Conservation (phyloP, 1,284 basidiomycete species). For the Waitea zeae region DNA sequence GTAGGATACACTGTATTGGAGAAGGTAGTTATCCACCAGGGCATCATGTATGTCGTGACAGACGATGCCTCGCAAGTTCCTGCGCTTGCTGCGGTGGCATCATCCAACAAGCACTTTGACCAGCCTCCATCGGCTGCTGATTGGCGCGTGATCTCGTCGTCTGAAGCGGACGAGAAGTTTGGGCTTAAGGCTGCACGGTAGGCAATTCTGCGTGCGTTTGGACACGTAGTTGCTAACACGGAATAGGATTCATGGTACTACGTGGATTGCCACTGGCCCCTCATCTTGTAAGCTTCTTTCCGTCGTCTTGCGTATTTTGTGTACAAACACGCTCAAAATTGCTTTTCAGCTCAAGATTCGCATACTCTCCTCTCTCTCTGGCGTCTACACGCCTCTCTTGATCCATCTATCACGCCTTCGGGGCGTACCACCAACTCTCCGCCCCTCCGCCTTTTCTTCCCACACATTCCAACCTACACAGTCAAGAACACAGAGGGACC, state of each 20-base stretch:
- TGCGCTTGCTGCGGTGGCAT: conserved; percentile 27
- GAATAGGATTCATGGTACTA: conserved; percentile 11
- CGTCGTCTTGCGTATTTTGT: too few species aligned
- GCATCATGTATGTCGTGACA: conserved; percentile 51
- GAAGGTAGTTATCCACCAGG: conserved; percentile 51
- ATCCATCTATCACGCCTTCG: conserved; percentile 30
- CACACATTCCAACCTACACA: conserved; percentile 39
- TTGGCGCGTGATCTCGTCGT: conserved; percentile 44
- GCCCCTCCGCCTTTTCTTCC: conserved; percentile 58
- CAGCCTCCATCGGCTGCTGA: conserved; percentile 36
- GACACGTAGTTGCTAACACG: too few species aligned
- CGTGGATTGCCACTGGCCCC: conserved; percentile 13
- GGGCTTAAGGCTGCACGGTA: conserved; percentile 40
- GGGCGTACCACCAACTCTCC: conserved; percentile 38
- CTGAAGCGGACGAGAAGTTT: conserved; percentile 30
- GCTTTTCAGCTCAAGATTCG: conserved; percentile 33
- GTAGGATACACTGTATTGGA: conserved; percentile 71
- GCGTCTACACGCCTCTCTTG: conserved; percentile 62
- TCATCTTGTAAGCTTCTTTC: too few species aligned
- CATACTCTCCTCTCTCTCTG: conserved; percentile 67
- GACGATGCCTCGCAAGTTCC: conserved; percentile 36
- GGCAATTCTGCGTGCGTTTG: conserved; percentile 12
- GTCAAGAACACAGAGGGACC: conserved; percentile 26
- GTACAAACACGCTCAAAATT: too few species aligned
- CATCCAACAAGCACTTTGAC: conserved; percentile 17